Conservation (phyloP, 1,284 basidiomycete species). For the Fomitopsis pinicola region DNA sequence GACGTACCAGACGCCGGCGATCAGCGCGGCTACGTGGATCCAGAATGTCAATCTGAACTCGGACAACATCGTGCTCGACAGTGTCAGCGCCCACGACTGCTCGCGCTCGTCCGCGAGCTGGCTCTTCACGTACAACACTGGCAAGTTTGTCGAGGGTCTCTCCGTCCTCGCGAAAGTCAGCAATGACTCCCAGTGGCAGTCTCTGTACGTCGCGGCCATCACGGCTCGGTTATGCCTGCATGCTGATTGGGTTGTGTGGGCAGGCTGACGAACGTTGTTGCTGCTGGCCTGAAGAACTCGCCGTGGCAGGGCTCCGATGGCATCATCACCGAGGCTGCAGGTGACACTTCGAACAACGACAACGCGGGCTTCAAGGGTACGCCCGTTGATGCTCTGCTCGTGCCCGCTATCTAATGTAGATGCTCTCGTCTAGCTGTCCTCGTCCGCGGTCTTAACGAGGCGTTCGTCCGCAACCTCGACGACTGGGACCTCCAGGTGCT, state of each 20-base stretch:
- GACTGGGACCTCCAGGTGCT: slow-evolving; percentile 34
- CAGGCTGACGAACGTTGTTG: slow-evolving; percentile 36
- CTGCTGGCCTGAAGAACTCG: slow-evolving; percentile 35
- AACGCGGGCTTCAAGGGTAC: slow-evolving; percentile 47
- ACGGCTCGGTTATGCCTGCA: neutral
- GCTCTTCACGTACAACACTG: slow-evolving; percentile 49
- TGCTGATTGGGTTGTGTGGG: neutral
- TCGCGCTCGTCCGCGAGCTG: slow-evolving; percentile 36
- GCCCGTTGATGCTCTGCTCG: neutral
- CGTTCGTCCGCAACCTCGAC: slow-evolving; percentile 30
- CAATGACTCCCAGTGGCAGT: slow-evolving; percentile 35
- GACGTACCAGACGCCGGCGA: slow-evolving; percentile 42
- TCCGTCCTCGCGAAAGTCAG: slow-evolving; percentile 40
- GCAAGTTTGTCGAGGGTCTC: slow-evolving; percentile 48
- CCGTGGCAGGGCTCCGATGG: slow-evolving; percentile 43
- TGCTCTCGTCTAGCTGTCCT: slow-evolving; percentile 32
- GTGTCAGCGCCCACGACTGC: slow-evolving; percentile 41
- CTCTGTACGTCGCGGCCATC: slow-evolving; percentile 20
- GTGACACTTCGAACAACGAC: slow-evolving; percentile 36
- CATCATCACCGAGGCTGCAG: slow-evolving; percentile 45
- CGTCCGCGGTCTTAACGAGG: slow-evolving; percentile 44
- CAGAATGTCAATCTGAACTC: slow-evolving; percentile 38
- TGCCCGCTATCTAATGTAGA: neutral
- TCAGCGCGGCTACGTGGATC: slow-evolving; percentile 43
- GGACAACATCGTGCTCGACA: slow-evolving; percentile 40